phyloP scores from a whole-genome alignment of 805 yeast genomes.

The Kregervanrija pseudodelftensis region DNA sequence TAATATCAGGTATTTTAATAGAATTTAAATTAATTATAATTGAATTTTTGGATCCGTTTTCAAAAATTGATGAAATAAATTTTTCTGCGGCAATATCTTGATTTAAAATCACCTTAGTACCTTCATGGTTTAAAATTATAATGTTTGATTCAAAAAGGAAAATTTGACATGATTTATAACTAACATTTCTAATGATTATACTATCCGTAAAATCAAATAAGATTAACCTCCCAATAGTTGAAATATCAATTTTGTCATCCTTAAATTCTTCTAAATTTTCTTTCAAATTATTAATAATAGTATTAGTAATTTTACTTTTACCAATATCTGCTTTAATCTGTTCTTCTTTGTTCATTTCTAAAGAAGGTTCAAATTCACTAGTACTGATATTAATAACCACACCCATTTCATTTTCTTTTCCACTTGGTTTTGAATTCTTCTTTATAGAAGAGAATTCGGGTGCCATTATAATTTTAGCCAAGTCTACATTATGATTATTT shows the following conservation, averaged over 20 bases:
- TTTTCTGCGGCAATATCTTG: conserved; percentile 10
- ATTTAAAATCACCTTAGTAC: conserved; percentile 13
- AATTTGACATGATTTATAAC: conserved; percentile 9
- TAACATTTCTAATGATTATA: conserved; percentile 2
- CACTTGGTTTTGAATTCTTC: conserved; percentile 5
- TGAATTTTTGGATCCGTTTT: conserved; percentile 5
- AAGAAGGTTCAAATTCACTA: conserved; percentile 20
- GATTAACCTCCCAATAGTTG: conserved; percentile 18
- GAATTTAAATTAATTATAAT: conserved; percentile 21
- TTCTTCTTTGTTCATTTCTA: conserved; percentile 14
- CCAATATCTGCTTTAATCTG: conserved; percentile 11
- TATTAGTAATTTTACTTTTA: conserved; percentile 18
- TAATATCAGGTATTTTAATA: conserved; percentile 19
- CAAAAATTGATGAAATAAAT: conserved; percentile 21
- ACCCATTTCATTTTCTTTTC: conserved; percentile 12
- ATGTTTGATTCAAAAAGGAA: conserved; percentile 20
- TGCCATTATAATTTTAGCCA: conserved; percentile 17
- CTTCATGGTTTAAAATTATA: conserved; percentile 13
- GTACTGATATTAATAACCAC: conserved; percentile 20
- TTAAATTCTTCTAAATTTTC: conserved; percentile 3
- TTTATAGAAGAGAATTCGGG: conserved; percentile 22
- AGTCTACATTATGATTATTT: conserved; percentile 4
- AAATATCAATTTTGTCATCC: conserved; percentile 13
- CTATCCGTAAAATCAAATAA: conserved; percentile 21
- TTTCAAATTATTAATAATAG: conserved; percentile 14